Conservation (phyloP, 108 stramenopile species). For the Stephanodiscus minutulus region DNA sequence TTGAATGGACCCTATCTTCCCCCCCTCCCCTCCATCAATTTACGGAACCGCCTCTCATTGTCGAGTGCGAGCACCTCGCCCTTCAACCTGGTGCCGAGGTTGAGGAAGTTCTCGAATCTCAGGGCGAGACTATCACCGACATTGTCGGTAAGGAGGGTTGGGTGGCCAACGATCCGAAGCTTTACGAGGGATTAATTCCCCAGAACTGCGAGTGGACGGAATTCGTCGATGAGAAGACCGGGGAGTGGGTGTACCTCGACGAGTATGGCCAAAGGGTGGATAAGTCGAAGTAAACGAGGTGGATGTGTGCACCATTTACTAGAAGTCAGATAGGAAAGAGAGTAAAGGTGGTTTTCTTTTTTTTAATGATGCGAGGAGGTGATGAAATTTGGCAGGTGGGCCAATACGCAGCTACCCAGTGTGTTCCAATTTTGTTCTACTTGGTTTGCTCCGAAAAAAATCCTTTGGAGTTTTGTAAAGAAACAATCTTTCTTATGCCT, state of each 20-base stretch:
- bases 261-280: conserved; percentile 73
- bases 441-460: too few species aligned
- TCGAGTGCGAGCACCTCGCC: conserved; percentile 88
- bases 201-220: conserved; percentile 90
- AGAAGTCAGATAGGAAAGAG: neutral
- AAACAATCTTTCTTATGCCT: too few species aligned
- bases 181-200: conserved; percentile 88
- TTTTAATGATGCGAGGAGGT: neutral
- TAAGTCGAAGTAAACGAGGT: conserved; percentile 18
- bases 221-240: conserved; percentile 88
- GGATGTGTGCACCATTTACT: neutral
- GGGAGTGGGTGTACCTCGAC: conserved; percentile 84
- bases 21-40: conserved; percentile 98
- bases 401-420: neutral
- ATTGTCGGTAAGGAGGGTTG: conserved; percentile 87
- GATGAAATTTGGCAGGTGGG: neutral
- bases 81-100: conserved; percentile 84
- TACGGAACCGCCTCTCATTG: conserved; percentile 96
- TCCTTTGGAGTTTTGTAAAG: too few species aligned
- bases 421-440: too few species aligned
- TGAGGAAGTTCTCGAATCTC: conserved; percentile 75
- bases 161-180: conserved; percentile 79
- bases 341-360: neutral
- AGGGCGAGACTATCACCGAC: conserved; percentile 85
- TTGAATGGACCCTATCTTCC: conserved; percentile 94